A percentile compares a stretch with the other conserved stretches of the same genome.
These are phyloP conservation scores for Talaromyces adpressus DNA, from an alignment of 495 filamentous ascomycete genomes.

Conservation along the genomic window DNA sequence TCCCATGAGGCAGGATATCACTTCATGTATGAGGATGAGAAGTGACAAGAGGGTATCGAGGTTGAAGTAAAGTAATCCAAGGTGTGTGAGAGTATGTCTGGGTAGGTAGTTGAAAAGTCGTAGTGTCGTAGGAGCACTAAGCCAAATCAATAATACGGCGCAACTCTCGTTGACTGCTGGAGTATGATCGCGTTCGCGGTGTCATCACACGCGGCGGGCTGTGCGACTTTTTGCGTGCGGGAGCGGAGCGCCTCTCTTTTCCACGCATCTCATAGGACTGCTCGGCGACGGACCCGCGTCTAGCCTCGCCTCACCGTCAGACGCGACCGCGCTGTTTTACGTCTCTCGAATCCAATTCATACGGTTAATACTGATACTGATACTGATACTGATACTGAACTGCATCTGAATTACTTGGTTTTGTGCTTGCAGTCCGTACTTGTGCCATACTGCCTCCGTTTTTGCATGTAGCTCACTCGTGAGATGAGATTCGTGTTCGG, in stretches of 20 bases:
- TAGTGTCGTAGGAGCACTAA: background rate
- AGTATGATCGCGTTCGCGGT: background rate
- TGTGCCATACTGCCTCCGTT: background rate
- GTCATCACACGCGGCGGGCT: slow-evolving; percentile 3
- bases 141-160: background rate
- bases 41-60: background rate
- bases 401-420: background rate
- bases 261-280: background rate
- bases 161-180: background rate
- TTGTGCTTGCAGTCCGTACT: background rate
- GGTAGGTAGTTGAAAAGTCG: background rate
- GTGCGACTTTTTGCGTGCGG: background rate
- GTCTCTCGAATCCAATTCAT: background rate
- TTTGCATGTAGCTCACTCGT: too few relatives aligned
- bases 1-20: background rate
- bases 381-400: too few relatives aligned
- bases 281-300: background rate
- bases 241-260: background rate
- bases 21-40: background rate
- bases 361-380: too few relatives aligned
- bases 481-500: too few relatives aligned
- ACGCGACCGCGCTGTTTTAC: slow-evolving; percentile 1
- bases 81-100: background rate
- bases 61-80: background rate
- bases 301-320: background rate